Conservation (phyloP, 768 basidiomycete genomes). For the Hericium rajendrae region DNA sequence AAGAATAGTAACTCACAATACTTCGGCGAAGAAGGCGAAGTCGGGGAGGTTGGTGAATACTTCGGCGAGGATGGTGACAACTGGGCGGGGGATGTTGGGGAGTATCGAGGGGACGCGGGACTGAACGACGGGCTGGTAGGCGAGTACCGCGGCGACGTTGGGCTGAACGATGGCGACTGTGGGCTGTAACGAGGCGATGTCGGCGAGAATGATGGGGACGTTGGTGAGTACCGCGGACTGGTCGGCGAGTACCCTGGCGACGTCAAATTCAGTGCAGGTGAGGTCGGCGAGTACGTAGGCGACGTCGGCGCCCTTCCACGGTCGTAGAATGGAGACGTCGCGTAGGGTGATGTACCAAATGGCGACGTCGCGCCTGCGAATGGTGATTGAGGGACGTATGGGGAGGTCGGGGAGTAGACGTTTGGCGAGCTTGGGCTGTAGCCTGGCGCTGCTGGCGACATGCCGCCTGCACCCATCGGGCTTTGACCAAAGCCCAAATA, state of each 20-base stretch:
- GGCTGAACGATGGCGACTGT: conserved; percentile 87
- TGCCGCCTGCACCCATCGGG: conserved; percentile 72
- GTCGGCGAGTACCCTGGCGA: conserved; percentile 64
- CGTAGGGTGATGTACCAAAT: conserved; percentile 71
- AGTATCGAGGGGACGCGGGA: conserved; percentile 72
- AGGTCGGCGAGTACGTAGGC: conserved; percentile 84
- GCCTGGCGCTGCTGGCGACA: conserved; percentile 81
- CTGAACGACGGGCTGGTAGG: conserved; percentile 85
- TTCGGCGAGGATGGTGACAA: conserved; percentile 87
- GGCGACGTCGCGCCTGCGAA: conserved; percentile 78
- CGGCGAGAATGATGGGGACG: conserved; percentile 79
- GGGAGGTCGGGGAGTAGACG: conserved; percentile 82
- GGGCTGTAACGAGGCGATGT: conserved; percentile 88
- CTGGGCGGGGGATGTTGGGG: conserved; percentile 56
- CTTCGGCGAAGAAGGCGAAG: conserved; percentile 86
- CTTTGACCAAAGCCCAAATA: conserved; percentile 79
- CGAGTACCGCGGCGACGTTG: conserved; percentile 82
- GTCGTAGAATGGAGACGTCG: conserved; percentile 78
- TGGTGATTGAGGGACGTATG: conserved; percentile 80
- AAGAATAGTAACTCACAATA: conserved; percentile 51
- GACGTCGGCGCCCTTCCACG: conserved; percentile 58
- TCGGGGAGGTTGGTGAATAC: conserved; percentile 92
- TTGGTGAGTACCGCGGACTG: conserved; percentile 79
- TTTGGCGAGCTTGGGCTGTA: conserved; percentile 92
- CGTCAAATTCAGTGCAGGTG: conserved; percentile 71